A percentile compares a stretch with the other conserved stretches of the same genome.
Evolutionary conservation across 176 grass and related monocot genomes (phyloP).

Genomic region (Avena atlantica): DNA sequence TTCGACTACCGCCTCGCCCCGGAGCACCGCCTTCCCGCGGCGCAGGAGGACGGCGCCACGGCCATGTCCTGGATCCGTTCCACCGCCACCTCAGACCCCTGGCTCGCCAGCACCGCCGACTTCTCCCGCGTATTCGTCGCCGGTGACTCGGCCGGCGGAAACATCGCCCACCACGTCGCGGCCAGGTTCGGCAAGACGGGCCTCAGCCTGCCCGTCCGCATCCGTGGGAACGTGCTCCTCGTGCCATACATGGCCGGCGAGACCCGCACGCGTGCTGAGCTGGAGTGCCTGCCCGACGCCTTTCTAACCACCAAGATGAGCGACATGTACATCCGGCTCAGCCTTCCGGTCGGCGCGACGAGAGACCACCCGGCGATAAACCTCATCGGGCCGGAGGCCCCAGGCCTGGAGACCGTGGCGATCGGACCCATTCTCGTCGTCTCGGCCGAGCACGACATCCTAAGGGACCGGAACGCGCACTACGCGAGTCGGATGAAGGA

Average conservation of each 20-base stretch:
- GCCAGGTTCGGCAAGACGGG: conserved; percentile 8
- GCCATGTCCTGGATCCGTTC: conserved; percentile 49
- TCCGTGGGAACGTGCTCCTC: conserved; percentile 49
- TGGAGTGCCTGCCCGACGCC: conserved; percentile 33
- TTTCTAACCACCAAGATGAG: conserved; percentile 34
- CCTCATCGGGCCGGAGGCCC: conserved; percentile 40
- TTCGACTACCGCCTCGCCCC: conserved; percentile 9
- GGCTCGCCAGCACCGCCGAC: conserved; percentile 57
- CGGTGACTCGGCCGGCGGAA: conserved; percentile 63
- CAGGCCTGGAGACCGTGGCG: conserved; percentile 30
- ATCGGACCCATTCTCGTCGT: conserved; percentile 44
- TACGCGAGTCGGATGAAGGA: conserved; percentile 53
- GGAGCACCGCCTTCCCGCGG: conserved; percentile 42
- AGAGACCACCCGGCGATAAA: conserved; percentile 44
- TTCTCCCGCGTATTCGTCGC: conserved; percentile 54
- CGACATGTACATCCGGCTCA: conserved; percentile 42
- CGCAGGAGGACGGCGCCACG: conserved; percentile 46
- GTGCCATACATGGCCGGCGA: conserved; percentile 46
- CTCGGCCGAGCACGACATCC: conserved; percentile 39
- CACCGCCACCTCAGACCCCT: conserved; percentile 35
- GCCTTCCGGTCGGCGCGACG: conserved; percentile 23
- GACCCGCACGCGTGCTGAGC: conserved; percentile 44
- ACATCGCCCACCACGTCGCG: conserved; percentile 59
- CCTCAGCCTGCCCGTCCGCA: conserved; percentile 3
- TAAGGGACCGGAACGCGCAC: conserved; percentile 46